phyloP scores from a whole-genome alignment of 2,329 filamentous ascomycete genomes.

The Lasiodiplodia citricola region DNA sequence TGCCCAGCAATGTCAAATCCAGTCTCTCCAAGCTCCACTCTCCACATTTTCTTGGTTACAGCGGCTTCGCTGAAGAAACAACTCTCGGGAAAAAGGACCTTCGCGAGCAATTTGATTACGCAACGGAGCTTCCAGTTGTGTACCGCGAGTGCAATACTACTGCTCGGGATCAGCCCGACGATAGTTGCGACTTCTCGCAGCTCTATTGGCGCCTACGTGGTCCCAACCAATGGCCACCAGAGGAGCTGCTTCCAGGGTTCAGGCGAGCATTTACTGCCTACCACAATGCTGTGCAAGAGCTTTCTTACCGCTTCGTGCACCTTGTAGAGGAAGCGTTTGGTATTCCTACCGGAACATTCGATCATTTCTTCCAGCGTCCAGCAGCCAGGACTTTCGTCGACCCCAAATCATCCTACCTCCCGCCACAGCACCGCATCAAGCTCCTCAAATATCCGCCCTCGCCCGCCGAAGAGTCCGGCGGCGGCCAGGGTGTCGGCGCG shows the following conservation, averaged over 20 bases:
- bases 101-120: constrained; percentile 66
- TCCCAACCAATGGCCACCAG: constrained; percentile 45
- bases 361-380: constrained; percentile 53
- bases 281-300: constrained; percentile 55
- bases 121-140: constrained; percentile 56
- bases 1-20: constrained; percentile 47
- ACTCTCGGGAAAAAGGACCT: constrained; percentile 60
- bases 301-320: constrained; percentile 61
- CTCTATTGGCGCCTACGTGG: constrained; percentile 50
- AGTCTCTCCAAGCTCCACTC: constrained; percentile 56
- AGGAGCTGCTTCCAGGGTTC: constrained; percentile 39
- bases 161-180: not conserved
- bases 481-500: constrained; percentile 62
- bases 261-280: constrained; percentile 49
- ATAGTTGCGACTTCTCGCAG: constrained; percentile 48
- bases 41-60: constrained; percentile 67
- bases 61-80: constrained; percentile 59
- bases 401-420: constrained; percentile 29
- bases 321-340: constrained; percentile 62
- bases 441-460: constrained; percentile 60
- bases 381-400: not conserved
- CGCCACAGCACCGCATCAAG: constrained; percentile 63
- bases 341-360: constrained; percentile 56
- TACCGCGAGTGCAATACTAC: constrained; percentile 32
- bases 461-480: not conserved